Conservation (phyloP, 768 basidiomycete species). For the Suillus weaverae region DNA sequence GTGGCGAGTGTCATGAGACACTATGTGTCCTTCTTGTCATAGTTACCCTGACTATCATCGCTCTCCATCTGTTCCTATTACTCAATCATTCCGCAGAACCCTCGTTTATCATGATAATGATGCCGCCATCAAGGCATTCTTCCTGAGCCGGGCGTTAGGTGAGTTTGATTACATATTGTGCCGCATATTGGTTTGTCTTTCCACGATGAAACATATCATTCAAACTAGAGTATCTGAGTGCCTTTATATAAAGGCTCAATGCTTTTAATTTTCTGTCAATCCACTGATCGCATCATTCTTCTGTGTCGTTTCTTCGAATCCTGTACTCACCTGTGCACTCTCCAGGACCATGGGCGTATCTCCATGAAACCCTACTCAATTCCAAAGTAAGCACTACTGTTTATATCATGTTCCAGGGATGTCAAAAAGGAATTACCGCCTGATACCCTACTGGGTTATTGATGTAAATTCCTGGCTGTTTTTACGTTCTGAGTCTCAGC, state of each 20-base stretch:
- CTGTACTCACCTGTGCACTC: background rate
- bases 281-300: conserved; percentile 49
- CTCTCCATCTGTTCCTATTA: background rate
- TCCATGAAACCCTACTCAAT: background rate
- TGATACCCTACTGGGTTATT: conserved; percentile 49
- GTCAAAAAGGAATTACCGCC: conserved; percentile 87
- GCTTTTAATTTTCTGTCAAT: conserved; percentile 68
- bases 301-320: background rate
- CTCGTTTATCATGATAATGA: background rate
- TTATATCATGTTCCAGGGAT: conserved; percentile 41
- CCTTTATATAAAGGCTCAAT: conserved; percentile 49
- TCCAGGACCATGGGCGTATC: background rate
- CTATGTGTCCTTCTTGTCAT: conserved; percentile 75
- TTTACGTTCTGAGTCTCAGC: conserved; percentile 53
- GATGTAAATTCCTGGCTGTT: conserved; percentile 86
- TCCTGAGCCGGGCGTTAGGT: conserved; percentile 7
- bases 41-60: conserved; percentile 82
- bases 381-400: background rate
- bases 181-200: conserved; percentile 12
- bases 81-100: conserved; percentile 13
- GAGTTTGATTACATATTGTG: conserved; percentile 12
- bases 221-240: conserved; percentile 97
- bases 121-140: background rate
- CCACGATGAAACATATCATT: conserved; percentile 62
- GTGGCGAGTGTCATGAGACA: conserved; percentile 51